These are phyloP conservation scores for Trichoderma gamsii DNA, from an alignment of 495 filamentous ascomycete species.

Conservation along the genomic window DNA sequence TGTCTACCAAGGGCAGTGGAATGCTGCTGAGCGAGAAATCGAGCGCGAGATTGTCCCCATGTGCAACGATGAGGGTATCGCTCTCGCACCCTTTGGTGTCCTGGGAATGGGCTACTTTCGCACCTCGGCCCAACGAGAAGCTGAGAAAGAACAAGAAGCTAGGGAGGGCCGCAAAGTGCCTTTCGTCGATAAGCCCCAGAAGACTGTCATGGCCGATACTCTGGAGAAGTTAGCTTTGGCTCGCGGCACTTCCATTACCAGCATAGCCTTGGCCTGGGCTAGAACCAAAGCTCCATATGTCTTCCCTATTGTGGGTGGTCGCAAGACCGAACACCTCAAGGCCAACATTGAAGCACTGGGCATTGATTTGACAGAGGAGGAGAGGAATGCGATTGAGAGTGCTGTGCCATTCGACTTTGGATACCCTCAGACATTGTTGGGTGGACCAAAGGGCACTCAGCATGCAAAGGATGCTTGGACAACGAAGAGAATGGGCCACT, in stretches of 20 bases:
- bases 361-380: slow-evolving; percentile 38
- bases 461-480: slow-evolving; percentile 32
- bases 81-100: slow-evolving; percentile 48
- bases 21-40: slow-evolving; percentile 44
- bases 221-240: slow-evolving; percentile 47
- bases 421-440: slow-evolving; percentile 47
- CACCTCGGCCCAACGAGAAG: background rate
- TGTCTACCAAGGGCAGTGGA: slow-evolving; percentile 63
- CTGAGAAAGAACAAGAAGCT: slow-evolving; percentile 5
- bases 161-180: slow-evolving; percentile 31
- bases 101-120: slow-evolving; percentile 51
- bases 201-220: slow-evolving; percentile 38
- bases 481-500: slow-evolving; percentile 28
- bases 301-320: slow-evolving; percentile 49
- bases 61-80: slow-evolving; percentile 51
- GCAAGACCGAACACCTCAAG: slow-evolving; percentile 58
- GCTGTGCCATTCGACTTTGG: slow-evolving; percentile 50
- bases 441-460: slow-evolving; percentile 28
- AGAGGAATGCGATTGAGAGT: background rate
- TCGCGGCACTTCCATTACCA: slow-evolving; percentile 38
- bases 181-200: slow-evolving; percentile 34
- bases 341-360: slow-evolving; percentile 56
- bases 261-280: slow-evolving; percentile 52
- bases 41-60: slow-evolving; percentile 55
- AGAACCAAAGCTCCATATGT: slow-evolving; percentile 46